A percentile compares a stretch with the other conserved stretches of the same genome.
Evolutionary conservation across 306 rosid genomes (phyloP).

Genomic region (Pueraria montana): DNA sequence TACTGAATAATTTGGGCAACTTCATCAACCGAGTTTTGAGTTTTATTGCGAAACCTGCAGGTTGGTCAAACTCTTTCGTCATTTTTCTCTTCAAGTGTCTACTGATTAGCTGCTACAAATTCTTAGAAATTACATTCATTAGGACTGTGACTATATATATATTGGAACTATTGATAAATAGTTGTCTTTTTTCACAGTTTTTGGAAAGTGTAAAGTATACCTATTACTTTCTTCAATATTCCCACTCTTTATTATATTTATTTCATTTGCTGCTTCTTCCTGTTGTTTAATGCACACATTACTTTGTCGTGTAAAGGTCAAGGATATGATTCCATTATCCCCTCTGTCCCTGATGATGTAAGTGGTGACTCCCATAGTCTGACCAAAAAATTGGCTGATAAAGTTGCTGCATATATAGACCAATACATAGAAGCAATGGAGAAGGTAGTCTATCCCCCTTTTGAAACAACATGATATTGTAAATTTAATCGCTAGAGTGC

Average conservation of each 20-base stretch:
- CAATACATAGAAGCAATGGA: conserved; percentile 94
- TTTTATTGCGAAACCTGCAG: conserved; percentile 97
- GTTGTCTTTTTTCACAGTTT: conserved; percentile 20
- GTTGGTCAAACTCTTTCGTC: conserved; percentile 59
- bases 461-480: conserved; percentile 26
- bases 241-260: not conserved
- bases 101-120: conserved; percentile 40
- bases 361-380: conserved; percentile 63
- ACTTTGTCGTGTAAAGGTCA: conserved; percentile 65
- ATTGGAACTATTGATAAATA: conserved; percentile 30
- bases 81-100: conserved; percentile 20
- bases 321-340: conserved; percentile 85
- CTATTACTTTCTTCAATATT: conserved; percentile 30
- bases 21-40: conserved; percentile 90
- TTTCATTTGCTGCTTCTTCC: conserved; percentile 8
- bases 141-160: conserved; percentile 27
- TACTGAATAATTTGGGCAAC: conserved; percentile 95
- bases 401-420: conserved; percentile 73
- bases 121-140: conserved; percentile 17
- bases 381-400: conserved; percentile 69
- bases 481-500: conserved; percentile 22
- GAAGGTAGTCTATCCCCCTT: conserved; percentile 66
- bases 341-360: conserved; percentile 73
- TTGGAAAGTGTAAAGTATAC: not conserved
- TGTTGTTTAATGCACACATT: not conserved